These are phyloP conservation scores for Vigna unguiculata DNA, from an alignment of 306 rosid species.

Conservation along the genomic window DNA sequence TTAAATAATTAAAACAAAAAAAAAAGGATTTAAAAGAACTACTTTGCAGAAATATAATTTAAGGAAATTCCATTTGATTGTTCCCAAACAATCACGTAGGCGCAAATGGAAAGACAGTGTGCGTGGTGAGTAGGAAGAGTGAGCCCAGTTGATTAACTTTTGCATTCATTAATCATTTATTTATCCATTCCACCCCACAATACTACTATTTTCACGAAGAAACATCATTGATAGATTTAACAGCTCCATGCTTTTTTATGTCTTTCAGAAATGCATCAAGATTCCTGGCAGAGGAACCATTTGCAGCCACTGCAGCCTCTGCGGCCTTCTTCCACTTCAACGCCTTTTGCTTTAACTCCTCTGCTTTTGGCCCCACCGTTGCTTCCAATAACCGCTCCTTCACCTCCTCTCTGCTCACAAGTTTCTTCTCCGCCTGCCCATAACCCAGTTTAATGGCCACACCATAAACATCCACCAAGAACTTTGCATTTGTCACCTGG, in stretches of 20 bases:
- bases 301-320: constrained; percentile 55
- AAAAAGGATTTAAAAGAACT: too few species aligned
- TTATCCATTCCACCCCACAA: too few species aligned
- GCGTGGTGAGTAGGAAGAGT: too few species aligned
- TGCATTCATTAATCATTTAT: too few species aligned
- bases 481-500: constrained; percentile 75
- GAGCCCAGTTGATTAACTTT: too few species aligned
- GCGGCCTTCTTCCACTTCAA: constrained; percentile 62
- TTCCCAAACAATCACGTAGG: too few species aligned
- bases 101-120: too few species aligned
- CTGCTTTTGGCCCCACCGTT: constrained; percentile 57
- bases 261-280: constrained; percentile 56
- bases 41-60: too few species aligned
- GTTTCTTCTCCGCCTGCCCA: constrained; percentile 40
- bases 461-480: constrained; percentile 62
- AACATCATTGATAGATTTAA: too few species aligned
- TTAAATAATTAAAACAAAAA: too few species aligned
- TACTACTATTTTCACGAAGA: too few species aligned
- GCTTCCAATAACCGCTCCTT: constrained; percentile 59
- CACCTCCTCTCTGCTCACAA: constrained; percentile 59
- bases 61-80: too few species aligned
- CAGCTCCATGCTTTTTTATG: constrained; percentile 18
- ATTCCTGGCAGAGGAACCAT: constrained; percentile 65
- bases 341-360: constrained; percentile 54
- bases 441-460: constrained; percentile 61